These are phyloP conservation scores for Manihot esculenta DNA, from an alignment of 441 rosid species.

Conservation along the genomic window DNA sequence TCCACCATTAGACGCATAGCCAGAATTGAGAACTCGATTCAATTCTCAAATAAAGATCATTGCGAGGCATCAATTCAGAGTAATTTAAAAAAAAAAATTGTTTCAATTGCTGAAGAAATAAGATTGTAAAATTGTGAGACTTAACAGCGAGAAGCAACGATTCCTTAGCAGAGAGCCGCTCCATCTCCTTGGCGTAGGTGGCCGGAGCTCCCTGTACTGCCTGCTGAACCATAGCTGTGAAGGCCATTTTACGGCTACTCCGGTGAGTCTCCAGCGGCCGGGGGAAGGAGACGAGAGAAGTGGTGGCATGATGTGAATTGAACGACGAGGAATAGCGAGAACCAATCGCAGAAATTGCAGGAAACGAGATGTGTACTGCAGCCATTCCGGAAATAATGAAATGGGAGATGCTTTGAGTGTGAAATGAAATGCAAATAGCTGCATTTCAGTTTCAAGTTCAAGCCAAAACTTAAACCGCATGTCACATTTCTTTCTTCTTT, in stretches of 20 bases:
- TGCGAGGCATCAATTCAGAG: no score
- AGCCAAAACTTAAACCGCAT: no score
- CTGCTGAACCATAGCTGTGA: constrained; percentile 66
- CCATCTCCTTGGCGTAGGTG: constrained; percentile 85
- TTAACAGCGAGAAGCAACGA: constrained; percentile 83
- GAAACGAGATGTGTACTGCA: constrained; percentile 34
- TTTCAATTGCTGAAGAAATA: no score
- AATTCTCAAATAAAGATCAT: no score
- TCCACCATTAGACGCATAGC: no score
- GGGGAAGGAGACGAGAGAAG: constrained; percentile 9
- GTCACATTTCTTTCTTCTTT: no score
- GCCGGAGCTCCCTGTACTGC: constrained; percentile 67
- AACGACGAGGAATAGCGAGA: constrained; percentile 21
- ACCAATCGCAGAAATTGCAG: constrained; percentile 37
- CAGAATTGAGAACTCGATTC: no score
- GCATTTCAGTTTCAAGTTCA: background rate
- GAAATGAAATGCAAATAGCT: background rate
- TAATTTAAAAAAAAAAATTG: no score
- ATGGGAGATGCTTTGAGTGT: background rate
- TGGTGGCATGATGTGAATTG: constrained; percentile 20
- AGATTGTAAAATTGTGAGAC: constrained; percentile 11
- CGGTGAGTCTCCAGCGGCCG: constrained; percentile 28
- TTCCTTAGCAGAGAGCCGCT: constrained; percentile 91
- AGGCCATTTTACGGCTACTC: constrained; percentile 30
- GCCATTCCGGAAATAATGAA: constrained; percentile 44